Evolutionary conservation across 179 eudicot species (phyloP), one percentile per base, ranked within the genome.

Genomic region (Drosera spatulata): DNA sequence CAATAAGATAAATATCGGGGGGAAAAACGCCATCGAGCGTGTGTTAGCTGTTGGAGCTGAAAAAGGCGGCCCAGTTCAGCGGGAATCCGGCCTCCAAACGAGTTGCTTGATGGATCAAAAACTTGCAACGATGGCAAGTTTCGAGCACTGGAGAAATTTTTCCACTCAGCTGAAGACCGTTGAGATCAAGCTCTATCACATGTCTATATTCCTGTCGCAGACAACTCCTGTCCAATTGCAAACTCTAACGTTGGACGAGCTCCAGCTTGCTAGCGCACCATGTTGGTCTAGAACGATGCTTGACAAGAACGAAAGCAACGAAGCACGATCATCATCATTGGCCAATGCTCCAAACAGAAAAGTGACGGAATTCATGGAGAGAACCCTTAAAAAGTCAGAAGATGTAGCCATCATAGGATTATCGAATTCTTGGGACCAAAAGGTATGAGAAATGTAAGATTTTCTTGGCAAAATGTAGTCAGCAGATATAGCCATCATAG

Each of bases 151-250:
- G 78, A 8, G 94, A 88, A 62, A 88, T 82, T 9, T 75, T 77
- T 41, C 94, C 94, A 33, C 73, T 61, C 3, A 85, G 77, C 4
- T 71, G 65, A 46, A 64, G 64, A 33, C 75, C 67, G 10, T 78
- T 77, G n/a, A 88, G 80, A 65, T 72, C 87, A 46, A 88, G 81
- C 74, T 83, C 73, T 2, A 79, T 56, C 15, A 88, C 84, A 10
- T 63, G 68, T n/a, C 59, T 63, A 54, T 71, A 4, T 68, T 51
- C 1, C n/a, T 39, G 50, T 78, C 69, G 72, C 94, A 88, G 38
- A 57, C 59, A 39, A 88, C 65, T 15, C 96, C 96, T 2, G 71
- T 59, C 94, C 94, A 88, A 40, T 80, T 78, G 71, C 96, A 88
- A 2, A 77, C 73, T 64, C 76, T 84, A 45, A 69, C 22, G 22